A percentile compares a stretch with the other conserved stretches of the same genome.
phyloP scores from a whole-genome alignment of 108 stramenopile species.

The Nitzschia putrida region DNA sequence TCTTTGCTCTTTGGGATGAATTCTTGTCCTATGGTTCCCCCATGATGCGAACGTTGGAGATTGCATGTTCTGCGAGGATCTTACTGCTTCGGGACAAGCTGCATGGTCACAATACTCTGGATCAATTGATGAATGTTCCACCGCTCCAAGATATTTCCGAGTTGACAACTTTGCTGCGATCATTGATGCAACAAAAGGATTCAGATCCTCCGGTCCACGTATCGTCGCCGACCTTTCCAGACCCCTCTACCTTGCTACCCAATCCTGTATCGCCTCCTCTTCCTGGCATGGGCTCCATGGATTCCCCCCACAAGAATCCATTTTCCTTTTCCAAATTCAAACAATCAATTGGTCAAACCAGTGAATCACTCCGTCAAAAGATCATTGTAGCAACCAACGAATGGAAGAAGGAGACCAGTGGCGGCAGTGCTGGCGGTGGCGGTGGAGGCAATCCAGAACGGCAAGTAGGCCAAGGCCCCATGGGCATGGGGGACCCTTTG shows the following conservation, averaged over 20 bases:
- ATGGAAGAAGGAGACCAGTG: conserved; percentile 25
- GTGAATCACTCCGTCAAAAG: conserved; percentile 35
- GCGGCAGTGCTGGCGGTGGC: conserved; percentile 8
- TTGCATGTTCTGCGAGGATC: conserved; percentile 66
- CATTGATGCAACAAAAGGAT: conserved; percentile 47
- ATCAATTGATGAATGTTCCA: conserved; percentile 71
- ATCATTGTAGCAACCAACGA: conserved; percentile 30
- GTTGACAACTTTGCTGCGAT: conserved; percentile 42
- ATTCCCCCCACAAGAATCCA: neutral
- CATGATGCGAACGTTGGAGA: conserved; percentile 64
- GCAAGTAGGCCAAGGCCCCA: too few relatives aligned
- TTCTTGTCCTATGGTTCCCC: conserved; percentile 48
- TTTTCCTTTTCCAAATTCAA: conserved; percentile 41
- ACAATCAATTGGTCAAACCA: conserved; percentile 33
- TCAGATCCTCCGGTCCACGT: conserved; percentile 12
- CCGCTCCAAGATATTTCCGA: conserved; percentile 48
- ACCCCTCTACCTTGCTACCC: neutral
- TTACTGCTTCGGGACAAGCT: conserved; percentile 53
- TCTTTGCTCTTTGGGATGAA: conserved; percentile 51
- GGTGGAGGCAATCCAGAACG: too few relatives aligned
- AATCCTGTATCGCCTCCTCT: neutral
- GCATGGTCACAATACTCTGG: conserved; percentile 47
- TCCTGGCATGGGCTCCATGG: neutral
- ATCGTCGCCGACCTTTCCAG: neutral
- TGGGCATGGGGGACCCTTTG: too few relatives aligned